These are phyloP conservation scores for Pseudonitzschia pungens DNA, from an alignment of 108 stramenopile genomes.

Conservation along the genomic window DNA sequence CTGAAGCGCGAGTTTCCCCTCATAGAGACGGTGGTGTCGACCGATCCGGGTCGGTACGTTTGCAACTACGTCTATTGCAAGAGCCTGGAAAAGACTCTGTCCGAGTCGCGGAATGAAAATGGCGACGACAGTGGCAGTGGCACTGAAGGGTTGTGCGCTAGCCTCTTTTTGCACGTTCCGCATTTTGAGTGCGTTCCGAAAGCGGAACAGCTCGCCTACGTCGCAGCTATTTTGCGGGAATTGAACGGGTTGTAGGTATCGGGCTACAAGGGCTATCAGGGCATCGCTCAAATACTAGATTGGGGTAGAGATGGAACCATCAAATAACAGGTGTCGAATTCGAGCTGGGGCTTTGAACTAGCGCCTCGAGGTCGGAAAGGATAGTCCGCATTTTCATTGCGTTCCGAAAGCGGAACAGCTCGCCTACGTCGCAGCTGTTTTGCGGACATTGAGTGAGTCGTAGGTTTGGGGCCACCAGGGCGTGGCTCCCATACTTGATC, in stretches of 20 bases:
- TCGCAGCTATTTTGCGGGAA: conserved; percentile 16
- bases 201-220: conserved; percentile 49
- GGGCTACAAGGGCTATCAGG: too few relatives aligned
- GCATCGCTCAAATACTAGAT: too few relatives aligned
- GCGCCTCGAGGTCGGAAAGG: too few relatives aligned
- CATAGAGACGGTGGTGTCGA: conserved; percentile 36
- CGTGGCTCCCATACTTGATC: too few relatives aligned
- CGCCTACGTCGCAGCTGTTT: conserved; percentile 36
- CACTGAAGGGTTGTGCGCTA: conserved; percentile 4
- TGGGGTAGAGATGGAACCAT: too few relatives aligned
- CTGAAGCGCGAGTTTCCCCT: conserved; percentile 23
- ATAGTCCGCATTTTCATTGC: too few relatives aligned
- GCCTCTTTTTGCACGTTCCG: conserved; percentile 81
- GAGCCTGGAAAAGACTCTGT: conserved; percentile 40
- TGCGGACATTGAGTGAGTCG: neutral
- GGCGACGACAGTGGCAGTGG: neutral
- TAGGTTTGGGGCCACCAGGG: too few relatives aligned
- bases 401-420: conserved; percentile 51
- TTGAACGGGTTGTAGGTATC: too few relatives aligned
- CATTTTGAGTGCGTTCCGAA: conserved; percentile 47
- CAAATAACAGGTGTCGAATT: too few relatives aligned
- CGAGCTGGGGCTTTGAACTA: too few relatives aligned
- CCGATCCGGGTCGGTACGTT: conserved; percentile 83
- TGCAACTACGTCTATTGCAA: conserved; percentile 85
- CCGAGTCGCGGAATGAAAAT: neutral